Conservation (phyloP, 768 basidiomycete genomes). For the Amanita rubescens region DNA sequence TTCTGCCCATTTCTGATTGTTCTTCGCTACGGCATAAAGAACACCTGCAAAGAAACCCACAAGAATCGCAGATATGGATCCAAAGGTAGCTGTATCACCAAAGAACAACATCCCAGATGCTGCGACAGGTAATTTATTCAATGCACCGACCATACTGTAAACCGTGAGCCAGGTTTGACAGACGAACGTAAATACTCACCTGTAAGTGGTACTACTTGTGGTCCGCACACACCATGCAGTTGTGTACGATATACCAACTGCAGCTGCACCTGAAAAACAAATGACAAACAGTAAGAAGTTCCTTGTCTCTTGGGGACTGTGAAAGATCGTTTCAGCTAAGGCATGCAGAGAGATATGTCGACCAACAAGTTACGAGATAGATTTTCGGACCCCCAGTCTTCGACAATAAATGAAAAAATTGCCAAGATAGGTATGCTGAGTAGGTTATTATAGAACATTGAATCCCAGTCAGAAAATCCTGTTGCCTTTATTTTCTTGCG, state of each 20-base stretch:
- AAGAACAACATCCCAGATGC: constrained; percentile 99
- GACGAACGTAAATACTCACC: constrained; percentile 35
- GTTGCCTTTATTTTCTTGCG: constrained; percentile 92
- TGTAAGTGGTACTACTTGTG: constrained; percentile 98
- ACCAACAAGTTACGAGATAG: constrained; percentile 84
- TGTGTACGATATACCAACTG: constrained; percentile 96
- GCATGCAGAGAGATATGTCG: constrained; percentile 1
- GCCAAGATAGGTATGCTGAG: constrained; percentile 88
- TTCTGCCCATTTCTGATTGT: constrained; percentile 80
- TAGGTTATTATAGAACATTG: constrained; percentile 98
- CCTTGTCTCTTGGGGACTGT: constrained; percentile 78
- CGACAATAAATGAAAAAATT: constrained; percentile 73
- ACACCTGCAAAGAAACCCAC: constrained; percentile 90
- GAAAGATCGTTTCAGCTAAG: constrained; percentile 6
- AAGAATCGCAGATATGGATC: constrained; percentile 81
- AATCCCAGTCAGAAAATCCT: constrained; percentile 96
- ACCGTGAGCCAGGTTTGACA: constrained; percentile 7
- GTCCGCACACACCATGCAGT: constrained; percentile 98
- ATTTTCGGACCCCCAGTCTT: constrained; percentile 84
- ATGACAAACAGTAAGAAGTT: constrained; percentile 78
- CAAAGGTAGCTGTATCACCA: constrained; percentile 80
- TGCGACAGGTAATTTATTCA: constrained; percentile 97
- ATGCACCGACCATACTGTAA: constrained; percentile 86
- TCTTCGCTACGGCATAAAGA: constrained; percentile 91
- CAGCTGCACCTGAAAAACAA: constrained; percentile 94